These are phyloP conservation scores for Aspergillus asperescens DNA, from an alignment of 495 filamentous ascomycete species.

Conservation along the genomic window DNA sequence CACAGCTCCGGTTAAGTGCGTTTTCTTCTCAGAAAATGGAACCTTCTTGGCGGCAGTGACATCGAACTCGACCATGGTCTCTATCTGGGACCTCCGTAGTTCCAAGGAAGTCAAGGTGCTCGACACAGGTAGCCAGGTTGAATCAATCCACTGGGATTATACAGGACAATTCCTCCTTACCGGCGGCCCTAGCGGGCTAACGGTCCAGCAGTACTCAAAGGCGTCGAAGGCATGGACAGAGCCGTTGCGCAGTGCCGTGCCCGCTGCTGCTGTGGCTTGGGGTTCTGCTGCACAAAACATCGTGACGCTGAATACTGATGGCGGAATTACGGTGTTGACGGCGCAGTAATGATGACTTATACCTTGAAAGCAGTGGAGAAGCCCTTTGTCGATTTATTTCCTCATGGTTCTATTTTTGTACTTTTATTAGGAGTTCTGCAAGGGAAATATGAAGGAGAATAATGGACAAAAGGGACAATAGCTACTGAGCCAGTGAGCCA, in stretches of 20 bases:
- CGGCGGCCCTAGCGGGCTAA: constrained; percentile 72
- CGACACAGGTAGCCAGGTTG: constrained; percentile 71
- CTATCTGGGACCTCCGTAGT: constrained; percentile 88
- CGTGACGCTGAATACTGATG: constrained; percentile 66
- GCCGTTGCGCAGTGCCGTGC: constrained; percentile 67
- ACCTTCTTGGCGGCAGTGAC: constrained; percentile 81
- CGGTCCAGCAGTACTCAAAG: constrained; percentile 85
- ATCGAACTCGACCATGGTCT: constrained; percentile 66
- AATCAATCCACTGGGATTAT: constrained; percentile 81
- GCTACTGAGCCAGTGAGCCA: neutral
- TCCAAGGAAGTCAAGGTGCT: constrained; percentile 69
- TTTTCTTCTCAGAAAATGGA: constrained; percentile 96
- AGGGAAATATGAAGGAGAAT: constrained; percentile 7
- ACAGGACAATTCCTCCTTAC: constrained; percentile 88
- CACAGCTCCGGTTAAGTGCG: constrained; percentile 59
- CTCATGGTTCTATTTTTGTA: constrained; percentile 15
- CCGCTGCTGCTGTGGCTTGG: constrained; percentile 71
- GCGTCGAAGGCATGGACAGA: constrained; percentile 81
- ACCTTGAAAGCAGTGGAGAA: constrained; percentile 18
- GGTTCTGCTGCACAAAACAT: constrained; percentile 68
- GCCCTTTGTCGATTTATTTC: constrained; percentile 22
- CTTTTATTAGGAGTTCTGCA: constrained; percentile 17
- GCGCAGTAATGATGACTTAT: constrained; percentile 38
- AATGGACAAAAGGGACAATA: neutral
- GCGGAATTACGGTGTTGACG: constrained; percentile 62